These are phyloP conservation scores for Selenicereus undatus DNA, from an alignment of 148 eudicot species.

Conservation along the genomic window DNA sequence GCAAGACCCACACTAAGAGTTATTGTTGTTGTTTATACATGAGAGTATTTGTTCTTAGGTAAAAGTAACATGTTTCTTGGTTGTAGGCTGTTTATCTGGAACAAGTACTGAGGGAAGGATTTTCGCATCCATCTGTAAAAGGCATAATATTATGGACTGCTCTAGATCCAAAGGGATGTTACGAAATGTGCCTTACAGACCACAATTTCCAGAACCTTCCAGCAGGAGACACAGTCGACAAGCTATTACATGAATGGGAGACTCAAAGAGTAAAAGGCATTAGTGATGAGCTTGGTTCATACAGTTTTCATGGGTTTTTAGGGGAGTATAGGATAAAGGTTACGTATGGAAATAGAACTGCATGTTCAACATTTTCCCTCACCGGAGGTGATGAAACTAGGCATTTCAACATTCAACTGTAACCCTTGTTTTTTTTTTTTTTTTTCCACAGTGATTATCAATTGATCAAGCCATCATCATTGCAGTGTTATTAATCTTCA, in stretches of 20 bases:
- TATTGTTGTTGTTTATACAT: too few relatives aligned
- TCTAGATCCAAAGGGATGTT: slow-evolving; percentile 57
- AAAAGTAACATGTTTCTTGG: not conserved
- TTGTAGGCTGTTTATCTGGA: slow-evolving; percentile 65
- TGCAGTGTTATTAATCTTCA: not conserved
- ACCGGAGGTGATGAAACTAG: slow-evolving; percentile 59
- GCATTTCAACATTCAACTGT: slow-evolving; percentile 60
- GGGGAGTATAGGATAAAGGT: slow-evolving; percentile 61
- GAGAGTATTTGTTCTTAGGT: slow-evolving; percentile 27
- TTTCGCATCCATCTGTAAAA: slow-evolving; percentile 59
- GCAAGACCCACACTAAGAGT: too few relatives aligned
- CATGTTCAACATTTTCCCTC: slow-evolving; percentile 48
- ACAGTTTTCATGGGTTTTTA: slow-evolving; percentile 57
- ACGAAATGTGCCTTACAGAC: slow-evolving; percentile 89
- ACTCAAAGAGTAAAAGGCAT: slow-evolving; percentile 41
- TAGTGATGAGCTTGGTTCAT: slow-evolving; percentile 62
- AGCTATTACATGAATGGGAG: slow-evolving; percentile 66
- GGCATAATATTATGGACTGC: slow-evolving; percentile 89
- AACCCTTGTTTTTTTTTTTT: not conserved
- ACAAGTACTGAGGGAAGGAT: slow-evolving; percentile 69
- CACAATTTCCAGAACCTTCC: slow-evolving; percentile 56
- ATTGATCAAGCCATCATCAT: not conserved
- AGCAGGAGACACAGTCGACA: slow-evolving; percentile 72
- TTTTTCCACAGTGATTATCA: not conserved
- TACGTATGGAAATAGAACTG: slow-evolving; percentile 36